Evolutionary conservation across 768 basidiomycete genomes (phyloP).

Genomic region (Galerina sulciceps): DNA sequence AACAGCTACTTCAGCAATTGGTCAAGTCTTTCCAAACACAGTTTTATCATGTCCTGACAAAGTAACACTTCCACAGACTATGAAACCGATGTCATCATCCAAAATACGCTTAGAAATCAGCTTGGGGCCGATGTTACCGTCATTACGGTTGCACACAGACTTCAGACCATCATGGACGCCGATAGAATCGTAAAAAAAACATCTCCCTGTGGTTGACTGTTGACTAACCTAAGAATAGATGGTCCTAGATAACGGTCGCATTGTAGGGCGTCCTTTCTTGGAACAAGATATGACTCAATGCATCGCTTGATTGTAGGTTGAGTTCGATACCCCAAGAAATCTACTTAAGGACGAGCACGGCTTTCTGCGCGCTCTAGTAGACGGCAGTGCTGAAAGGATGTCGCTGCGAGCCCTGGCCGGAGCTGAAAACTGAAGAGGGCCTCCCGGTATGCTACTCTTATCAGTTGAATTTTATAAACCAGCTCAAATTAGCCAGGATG

Average conservation of each 20-base stretch:
- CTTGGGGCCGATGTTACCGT: slow-evolving; percentile 62
- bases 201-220: background rate
- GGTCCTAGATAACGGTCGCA: slow-evolving; percentile 52
- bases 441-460: too few species aligned
- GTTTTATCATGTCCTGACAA: background rate
- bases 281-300: background rate
- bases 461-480: too few species aligned
- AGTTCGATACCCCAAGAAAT: slow-evolving; percentile 11
- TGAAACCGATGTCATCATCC: slow-evolving; percentile 69
- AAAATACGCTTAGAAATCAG: slow-evolving; percentile 67
- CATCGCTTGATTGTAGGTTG: slow-evolving; percentile 1
- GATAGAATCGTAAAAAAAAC: slow-evolving; percentile 43
- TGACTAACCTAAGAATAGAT: slow-evolving; percentile 30
- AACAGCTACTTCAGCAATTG: slow-evolving; percentile 49
- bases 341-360: slow-evolving; percentile 1
- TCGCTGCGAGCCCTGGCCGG: background rate
- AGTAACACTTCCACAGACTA: slow-evolving; percentile 39
- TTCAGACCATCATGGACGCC: slow-evolving; percentile 70
- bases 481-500: too few species aligned
- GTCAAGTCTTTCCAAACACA: slow-evolving; percentile 27
- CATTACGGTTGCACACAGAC: slow-evolving; percentile 70
- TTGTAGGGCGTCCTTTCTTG: slow-evolving; percentile 31
- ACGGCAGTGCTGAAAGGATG: slow-evolving; percentile 5
- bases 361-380: slow-evolving; percentile 5
- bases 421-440: background rate